Conservation (phyloP, 2,329 filamentous ascomycete genomes). For the Fusarium brachygibbosum region DNA sequence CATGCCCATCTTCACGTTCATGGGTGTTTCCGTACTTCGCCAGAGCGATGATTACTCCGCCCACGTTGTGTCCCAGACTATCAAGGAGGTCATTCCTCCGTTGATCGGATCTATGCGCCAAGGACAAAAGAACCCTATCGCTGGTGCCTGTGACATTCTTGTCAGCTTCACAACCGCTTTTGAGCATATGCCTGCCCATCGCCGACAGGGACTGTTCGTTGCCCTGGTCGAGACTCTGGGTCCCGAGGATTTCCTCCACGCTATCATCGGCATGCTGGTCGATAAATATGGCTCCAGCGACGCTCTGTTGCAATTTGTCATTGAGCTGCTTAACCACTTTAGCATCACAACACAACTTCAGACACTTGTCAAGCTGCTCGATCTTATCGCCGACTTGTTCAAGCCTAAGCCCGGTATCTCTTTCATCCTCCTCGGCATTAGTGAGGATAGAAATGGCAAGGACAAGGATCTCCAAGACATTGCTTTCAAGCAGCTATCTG, state of each 20-base stretch:
- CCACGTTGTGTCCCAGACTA: conserved; percentile 94
- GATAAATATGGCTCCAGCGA: conserved; percentile 87
- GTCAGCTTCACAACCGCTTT: conserved; percentile 96
- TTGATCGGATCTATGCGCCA: conserved; percentile 87
- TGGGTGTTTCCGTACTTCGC: conserved; percentile 89
- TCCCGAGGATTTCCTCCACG: conserved; percentile 87
- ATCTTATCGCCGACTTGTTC: conserved; percentile 80
- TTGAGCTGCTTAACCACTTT: conserved; percentile 80
- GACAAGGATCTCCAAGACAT: conserved; percentile 66
- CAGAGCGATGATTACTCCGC: conserved; percentile 98
- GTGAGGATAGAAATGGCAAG: conserved; percentile 61
- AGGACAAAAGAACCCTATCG: conserved; percentile 81
- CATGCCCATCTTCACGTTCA: conserved; percentile 99
- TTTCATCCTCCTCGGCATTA: conserved; percentile 74
- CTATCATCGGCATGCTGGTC: conserved; percentile 88
- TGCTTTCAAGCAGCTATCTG: conserved; percentile 67
- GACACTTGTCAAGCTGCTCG: conserved; percentile 81
- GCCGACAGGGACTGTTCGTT: conserved; percentile 84
- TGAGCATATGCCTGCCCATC: conserved; percentile 92
- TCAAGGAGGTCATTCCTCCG: conserved; percentile 93
- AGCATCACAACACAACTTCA: conserved; percentile 81
- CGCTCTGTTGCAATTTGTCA: conserved; percentile 79
- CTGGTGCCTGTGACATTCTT: conserved; percentile 89
- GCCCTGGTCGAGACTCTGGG: conserved; percentile 89
- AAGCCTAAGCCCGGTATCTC: conserved; percentile 81